A percentile compares a stretch with the other conserved stretches of the same genome.
Conservation (phyloP, 2,329 filamentous ascomycete species). For the Cordyceps cateniannulata region DNA sequence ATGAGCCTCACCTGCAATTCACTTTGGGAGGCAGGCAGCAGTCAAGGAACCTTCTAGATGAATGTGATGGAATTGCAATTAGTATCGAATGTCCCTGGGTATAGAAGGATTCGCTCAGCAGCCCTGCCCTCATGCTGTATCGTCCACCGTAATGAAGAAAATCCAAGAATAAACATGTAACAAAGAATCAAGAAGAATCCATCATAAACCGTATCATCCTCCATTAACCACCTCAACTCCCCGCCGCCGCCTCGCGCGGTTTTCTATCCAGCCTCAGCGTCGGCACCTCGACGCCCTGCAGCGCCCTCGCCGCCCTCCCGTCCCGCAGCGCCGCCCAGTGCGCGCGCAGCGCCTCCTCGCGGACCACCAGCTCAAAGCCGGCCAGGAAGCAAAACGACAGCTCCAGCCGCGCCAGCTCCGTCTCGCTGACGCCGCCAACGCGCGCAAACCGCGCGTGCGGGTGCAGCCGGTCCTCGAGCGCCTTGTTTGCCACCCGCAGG, state of each 20-base stretch:
- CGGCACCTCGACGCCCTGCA: conserved; percentile 9
- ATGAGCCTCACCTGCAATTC: no score
- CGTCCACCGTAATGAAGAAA: not conserved
- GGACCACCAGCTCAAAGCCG: conserved; percentile 70
- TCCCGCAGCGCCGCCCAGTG: conserved; percentile 29
- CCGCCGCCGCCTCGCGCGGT: not conserved
- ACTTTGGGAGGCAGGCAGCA: no score
- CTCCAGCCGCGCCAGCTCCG: conserved; percentile 77
- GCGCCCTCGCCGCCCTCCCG: conserved; percentile 16
- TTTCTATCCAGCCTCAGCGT: conserved; percentile 12
- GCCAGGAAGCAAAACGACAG: conserved; percentile 83
- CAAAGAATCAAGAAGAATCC: not conserved
- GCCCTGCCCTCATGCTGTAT: not conserved
- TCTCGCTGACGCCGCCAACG: conserved; percentile 80
- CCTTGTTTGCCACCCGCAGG: conserved; percentile 85
- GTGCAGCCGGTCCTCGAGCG: conserved; percentile 86
- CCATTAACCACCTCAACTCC: not conserved
- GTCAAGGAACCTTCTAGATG: no score
- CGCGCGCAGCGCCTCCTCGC: conserved; percentile 24
- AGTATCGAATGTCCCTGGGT: no score
- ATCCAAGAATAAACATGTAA: not conserved
- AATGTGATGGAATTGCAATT: no score
- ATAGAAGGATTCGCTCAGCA: no score
- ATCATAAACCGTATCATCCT: not conserved
- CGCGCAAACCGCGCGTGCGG: conserved; percentile 76